Conservation (phyloP, 1,284 basidiomycete genomes). For the Cerrena zonata region DNA sequence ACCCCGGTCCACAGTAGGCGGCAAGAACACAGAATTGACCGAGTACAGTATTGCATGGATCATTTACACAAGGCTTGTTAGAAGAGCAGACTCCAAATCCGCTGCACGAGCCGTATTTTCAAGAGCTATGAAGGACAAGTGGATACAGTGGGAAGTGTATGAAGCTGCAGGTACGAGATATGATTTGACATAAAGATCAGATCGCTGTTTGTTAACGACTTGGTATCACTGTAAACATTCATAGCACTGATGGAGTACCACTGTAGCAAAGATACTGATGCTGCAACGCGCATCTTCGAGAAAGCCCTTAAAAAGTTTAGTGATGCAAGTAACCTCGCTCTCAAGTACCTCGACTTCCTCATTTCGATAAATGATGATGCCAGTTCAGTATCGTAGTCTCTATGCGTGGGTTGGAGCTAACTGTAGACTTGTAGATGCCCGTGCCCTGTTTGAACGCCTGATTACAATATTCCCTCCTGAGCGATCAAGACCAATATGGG, state of each 20-base stretch:
- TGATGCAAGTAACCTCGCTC: slow-evolving; percentile 80
- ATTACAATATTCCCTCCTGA: slow-evolving; percentile 77
- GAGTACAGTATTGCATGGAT: slow-evolving; percentile 69
- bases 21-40: slow-evolving; percentile 48
- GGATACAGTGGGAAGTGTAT: slow-evolving; percentile 88
- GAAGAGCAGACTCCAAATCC: slow-evolving; percentile 81
- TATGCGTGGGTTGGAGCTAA: not conserved
- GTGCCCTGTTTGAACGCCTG: slow-evolving; percentile 89
- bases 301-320: slow-evolving; percentile 82
- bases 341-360: slow-evolving; percentile 87
- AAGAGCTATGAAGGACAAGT: slow-evolving; percentile 79
- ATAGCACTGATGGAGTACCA: slow-evolving; percentile 94
- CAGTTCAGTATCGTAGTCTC: too few species aligned
- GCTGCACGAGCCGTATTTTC: slow-evolving; percentile 76
- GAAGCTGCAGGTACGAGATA: slow-evolving; percentile 76
- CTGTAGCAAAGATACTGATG: slow-evolving; percentile 77
- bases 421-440: slow-evolving; percentile 62
- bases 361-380: slow-evolving; percentile 94
- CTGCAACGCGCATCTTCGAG: slow-evolving; percentile 91
- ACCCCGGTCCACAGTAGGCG: slow-evolving; percentile 35
- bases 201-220: not conserved
- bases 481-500: slow-evolving; percentile 84
- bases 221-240: slow-evolving; percentile 2
- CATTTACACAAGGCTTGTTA: slow-evolving; percentile 89
- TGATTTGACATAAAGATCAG: not conserved